Conservation (phyloP, 108 stramenopile species). For the Epithemia pelagica region DNA sequence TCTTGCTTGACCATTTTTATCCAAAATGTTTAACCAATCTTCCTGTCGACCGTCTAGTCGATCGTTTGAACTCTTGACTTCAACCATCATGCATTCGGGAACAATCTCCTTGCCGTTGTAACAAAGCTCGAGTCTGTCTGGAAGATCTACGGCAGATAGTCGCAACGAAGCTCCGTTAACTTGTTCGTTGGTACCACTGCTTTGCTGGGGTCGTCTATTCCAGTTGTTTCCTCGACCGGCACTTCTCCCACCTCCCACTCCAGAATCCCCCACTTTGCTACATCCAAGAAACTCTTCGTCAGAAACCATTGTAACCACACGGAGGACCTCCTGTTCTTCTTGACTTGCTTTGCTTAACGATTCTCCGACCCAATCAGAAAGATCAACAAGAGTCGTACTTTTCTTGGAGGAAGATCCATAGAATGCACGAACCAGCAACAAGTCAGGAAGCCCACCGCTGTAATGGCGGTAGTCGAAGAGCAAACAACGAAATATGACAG, state of each 20-base stretch:
- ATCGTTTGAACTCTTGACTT: slow-evolving; percentile 81
- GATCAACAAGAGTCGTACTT: slow-evolving; percentile 38
- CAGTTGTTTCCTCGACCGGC: too few relatives aligned
- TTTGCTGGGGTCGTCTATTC: neutral
- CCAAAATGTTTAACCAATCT: slow-evolving; percentile 80
- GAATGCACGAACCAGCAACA: slow-evolving; percentile 35
- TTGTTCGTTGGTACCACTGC: slow-evolving; percentile 3
- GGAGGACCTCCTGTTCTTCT: slow-evolving; percentile 7
- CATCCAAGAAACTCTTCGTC: slow-evolving; percentile 80
- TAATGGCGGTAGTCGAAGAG: slow-evolving; percentile 80
- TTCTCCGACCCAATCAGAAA: slow-evolving; percentile 80
- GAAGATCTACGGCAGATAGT: slow-evolving; percentile 14
- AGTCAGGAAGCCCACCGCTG: slow-evolving; percentile 75
- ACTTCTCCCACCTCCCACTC: slow-evolving; percentile 1
- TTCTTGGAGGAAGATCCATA: neutral
- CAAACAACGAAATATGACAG: slow-evolving; percentile 56
- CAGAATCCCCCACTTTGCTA: slow-evolving; percentile 58
- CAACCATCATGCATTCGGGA: slow-evolving; percentile 69
- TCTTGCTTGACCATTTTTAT: slow-evolving; percentile 42
- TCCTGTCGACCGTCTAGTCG: slow-evolving; percentile 72
- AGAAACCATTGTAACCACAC: slow-evolving; percentile 25
- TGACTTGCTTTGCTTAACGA: slow-evolving; percentile 24
- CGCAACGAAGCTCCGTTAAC: neutral
- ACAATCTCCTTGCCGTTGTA: slow-evolving; percentile 32
- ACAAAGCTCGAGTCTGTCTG: slow-evolving; percentile 33